Evolutionary conservation across 176 grass and related monocot species (phyloP), one percentile per base, ranked within the genome.

Genomic region (Puccinellia tenuiflora): DNA sequence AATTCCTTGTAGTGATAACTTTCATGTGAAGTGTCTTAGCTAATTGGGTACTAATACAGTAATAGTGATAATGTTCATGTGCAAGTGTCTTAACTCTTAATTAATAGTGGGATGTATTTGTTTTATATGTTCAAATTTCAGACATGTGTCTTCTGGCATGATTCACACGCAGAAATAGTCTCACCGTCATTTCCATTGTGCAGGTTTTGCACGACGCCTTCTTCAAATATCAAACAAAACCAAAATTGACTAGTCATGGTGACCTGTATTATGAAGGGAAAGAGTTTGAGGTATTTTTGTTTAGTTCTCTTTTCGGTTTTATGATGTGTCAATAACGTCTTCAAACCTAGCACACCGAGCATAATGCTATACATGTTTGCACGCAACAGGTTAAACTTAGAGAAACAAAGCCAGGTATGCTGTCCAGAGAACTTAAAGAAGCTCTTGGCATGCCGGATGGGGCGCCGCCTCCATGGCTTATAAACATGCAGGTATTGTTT

Each of bases 361-460:
- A 56, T 87, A 84, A 35, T 43, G 55, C 43, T 75, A 51, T 75
- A 31, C 26, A 53, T 31, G 17, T 84, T 3, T 77, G 48, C 15
- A n/a, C 70, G 81, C 70, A 24, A 75, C 85, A 98, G 96, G 82
- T 88, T 39, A 98, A 98, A 30, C 90, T 98, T 54, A 93, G 92
- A 76, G 96, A 93, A 88, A 98, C 95, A 88, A 98, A 98, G 68
- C 96, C 96, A 86, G 96, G 92, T 31, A 95, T 85, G 86, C 76
- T 98, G 47, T 95, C 92, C 26, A 84, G 84, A 70, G 95, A 98
- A 53, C 95, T 98, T 69, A 98, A 98, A 83, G 92, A 98, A 74
- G 95, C 90, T 83, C 95, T 98, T 34, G 95, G 92, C 53, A 98
- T 98, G 95, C 90, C 92, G 79, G 95, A 98, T 80, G 95, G 95